phyloP scores from a whole-genome alignment of 2,329 filamentous ascomycete species.

The Knoxdaviesia proteae region DNA sequence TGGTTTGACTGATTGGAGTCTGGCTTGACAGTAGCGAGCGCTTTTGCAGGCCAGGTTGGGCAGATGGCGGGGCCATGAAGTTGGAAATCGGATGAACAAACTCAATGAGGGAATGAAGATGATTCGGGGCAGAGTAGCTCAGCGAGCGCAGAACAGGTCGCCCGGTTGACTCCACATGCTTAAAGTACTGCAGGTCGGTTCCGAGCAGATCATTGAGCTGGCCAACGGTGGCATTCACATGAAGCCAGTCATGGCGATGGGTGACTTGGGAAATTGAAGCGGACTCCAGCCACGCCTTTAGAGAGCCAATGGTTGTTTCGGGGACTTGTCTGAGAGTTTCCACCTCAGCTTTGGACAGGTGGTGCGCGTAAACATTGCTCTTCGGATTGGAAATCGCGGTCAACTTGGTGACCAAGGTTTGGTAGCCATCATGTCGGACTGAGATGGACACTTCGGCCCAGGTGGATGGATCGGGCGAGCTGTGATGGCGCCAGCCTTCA shows the following conservation, averaged over 20 bases:
- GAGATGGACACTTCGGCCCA: no score
- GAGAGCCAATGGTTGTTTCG: conserved; percentile 12
- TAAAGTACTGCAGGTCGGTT: conserved; percentile 19
- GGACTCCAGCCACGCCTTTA: conserved; percentile 20
- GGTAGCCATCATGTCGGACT: no score
- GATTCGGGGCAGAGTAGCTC: conserved; percentile 21
- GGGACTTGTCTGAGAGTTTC: conserved; percentile 15
- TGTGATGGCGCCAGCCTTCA: no score
- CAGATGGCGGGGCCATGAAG: conserved; percentile 21
- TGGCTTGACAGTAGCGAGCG: no score
- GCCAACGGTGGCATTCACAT: conserved; percentile 18
- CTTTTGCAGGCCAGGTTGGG: not conserved
- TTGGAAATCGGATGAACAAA: conserved; percentile 27
- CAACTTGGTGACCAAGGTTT: no score
- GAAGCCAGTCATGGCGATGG: conserved; percentile 19
- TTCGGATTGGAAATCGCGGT: conserved; percentile 25
- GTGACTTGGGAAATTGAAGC: conserved; percentile 15
- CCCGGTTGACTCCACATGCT: conserved; percentile 6
- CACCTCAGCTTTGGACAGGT: conserved; percentile 17
- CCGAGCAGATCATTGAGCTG: conserved; percentile 18
- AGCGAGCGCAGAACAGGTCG: conserved; percentile 19
- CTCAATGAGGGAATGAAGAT: conserved; percentile 16
- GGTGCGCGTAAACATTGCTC: conserved; percentile 21
- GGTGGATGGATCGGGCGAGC: no score
- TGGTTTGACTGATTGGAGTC: no score